Base-by-base conservation (phyloP, 108 stramenopile species). In the Bacterosira constricta region DNA sequence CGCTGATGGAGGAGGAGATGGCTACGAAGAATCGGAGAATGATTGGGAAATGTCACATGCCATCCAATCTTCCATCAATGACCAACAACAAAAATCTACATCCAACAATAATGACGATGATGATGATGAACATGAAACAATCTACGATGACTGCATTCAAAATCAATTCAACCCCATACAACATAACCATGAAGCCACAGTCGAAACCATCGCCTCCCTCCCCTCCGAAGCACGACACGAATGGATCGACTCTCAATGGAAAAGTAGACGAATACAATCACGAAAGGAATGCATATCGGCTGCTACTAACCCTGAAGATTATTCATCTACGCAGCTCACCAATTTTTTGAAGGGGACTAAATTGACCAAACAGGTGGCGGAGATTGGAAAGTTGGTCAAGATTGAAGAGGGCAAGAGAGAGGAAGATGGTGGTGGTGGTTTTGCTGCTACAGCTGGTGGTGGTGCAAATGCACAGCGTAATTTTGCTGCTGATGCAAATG, bases 271-370 rank as follows among this genome's bases (percentile, higher is more conserved):
- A 31, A 78, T 97, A 62, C 76, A 86, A 44, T 86, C 85, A 44
- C 91, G 99, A 2, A 68, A 83, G 20, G 95, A 96, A 77, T 98
- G 90, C 60, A 97, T 99, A 78, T 83, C 86, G 1, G 97, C 93
- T 1, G 97, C 99, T 1, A 90, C 88, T 34, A 77, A 98, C 70
- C 95, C 97, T 4, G 77, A 81, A 3, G 70, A 78, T 39, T 97
- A 96, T 79, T 98, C 97, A 3, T 63, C 84, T 39, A 84, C 89
- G 27, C 99, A 99, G 61, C 35, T 99, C 35, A 62, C 85, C 4
- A 96, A 97, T 70, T 99, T 98, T 72, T 80, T 98, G 36, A 87
- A 83, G 59, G 81, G 75, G 3, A 82, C 80, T 55, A 70, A 66
- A 3, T 66, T 96, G 57, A 92, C 90, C 68, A 78, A 88, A 45